phyloP scores from a whole-genome alignment of 2,329 filamentous ascomycete species.

The Penicillium brevicompactum region DNA sequence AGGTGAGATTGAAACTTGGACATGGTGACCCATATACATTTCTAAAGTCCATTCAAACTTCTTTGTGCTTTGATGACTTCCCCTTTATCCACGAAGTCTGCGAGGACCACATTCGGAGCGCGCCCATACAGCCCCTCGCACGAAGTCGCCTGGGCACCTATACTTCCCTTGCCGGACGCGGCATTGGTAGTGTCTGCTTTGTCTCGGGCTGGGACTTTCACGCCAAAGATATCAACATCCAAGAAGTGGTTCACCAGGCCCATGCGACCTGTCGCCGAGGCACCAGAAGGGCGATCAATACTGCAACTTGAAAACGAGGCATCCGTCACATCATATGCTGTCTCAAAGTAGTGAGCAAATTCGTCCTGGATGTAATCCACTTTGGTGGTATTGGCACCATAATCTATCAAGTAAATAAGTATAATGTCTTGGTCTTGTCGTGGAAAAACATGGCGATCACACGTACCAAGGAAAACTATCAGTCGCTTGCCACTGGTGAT shows the following conservation, averaged over 20 bases:
- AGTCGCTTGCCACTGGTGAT: conserved; percentile 46
- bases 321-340: conserved; percentile 46
- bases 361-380: conserved; percentile 48
- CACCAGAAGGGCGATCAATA: conserved; percentile 47
- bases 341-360: conserved; percentile 51
- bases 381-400: conserved; percentile 39
- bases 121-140: conserved; percentile 44
- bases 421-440: not conserved
- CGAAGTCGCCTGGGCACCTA: conserved; percentile 44
- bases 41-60: conserved; percentile 41
- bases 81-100: conserved; percentile 51
- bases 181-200: conserved; percentile 47
- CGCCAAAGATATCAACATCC: conserved; percentile 44
- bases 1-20: too few relatives aligned
- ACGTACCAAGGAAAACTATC: conserved; percentile 47
- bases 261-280: conserved; percentile 44
- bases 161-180: conserved; percentile 44
- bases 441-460: not conserved
- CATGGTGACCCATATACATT: too few relatives aligned
- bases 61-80: conserved; percentile 46
- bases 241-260: conserved; percentile 54
- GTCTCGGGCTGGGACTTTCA: conserved; percentile 46
- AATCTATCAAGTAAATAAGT: conserved; percentile 33
- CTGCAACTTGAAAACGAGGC: conserved; percentile 45
- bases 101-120: conserved; percentile 46